Base-by-base conservation (phyloP, 495 filamentous ascomycete species). In the Lasiosphaeria ovina region DNA sequence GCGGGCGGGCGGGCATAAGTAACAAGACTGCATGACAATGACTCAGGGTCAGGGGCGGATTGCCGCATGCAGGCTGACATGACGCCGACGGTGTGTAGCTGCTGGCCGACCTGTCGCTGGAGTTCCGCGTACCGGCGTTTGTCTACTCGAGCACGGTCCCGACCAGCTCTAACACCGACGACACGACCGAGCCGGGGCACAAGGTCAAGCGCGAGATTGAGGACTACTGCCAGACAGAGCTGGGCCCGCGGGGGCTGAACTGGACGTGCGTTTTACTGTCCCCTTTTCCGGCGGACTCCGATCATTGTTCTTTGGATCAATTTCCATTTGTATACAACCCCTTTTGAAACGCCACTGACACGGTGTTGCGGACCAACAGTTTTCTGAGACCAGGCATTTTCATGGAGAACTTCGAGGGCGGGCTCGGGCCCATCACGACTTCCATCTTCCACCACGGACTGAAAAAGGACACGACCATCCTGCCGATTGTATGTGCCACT, bases 381-480 rank as follows among this genome's bases (percentile, higher is more conserved):
- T 68, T 77, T 33, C 52, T 79, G 11, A 65, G 74, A 36, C 77
- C 77, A 4, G 71, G 72, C 1, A 70, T 75, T 51, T 79, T 79
- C 62, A 72, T 75, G 68, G 76, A 79, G 60, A 77, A 77, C 54
- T 67, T 74, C 31, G 67, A 70, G 9, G 70, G 66, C 1, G 53
- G 63, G 1, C 44, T 73, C 17, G 72, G 72, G 1, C 51, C 60
- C 3, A 58, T 74, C 14, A 61, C 62, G 3, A 62, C 64, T 0
- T 45, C 60, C 3, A 31, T 74, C 9, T 55, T 71, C 44, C 61
- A 58, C 3, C 58, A 64, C 16, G 70, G 70, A 1, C 55, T 77
- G 58, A 66, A 55, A 11, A 53, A 65, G 40, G 71, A 72, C 45
- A 72, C 70, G 12, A 70, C 68, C 0, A 68, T 73, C 17, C 35